Base-by-base conservation (phyloP, 192 early-diverging fungal species). In the Podila epigama region DNA sequence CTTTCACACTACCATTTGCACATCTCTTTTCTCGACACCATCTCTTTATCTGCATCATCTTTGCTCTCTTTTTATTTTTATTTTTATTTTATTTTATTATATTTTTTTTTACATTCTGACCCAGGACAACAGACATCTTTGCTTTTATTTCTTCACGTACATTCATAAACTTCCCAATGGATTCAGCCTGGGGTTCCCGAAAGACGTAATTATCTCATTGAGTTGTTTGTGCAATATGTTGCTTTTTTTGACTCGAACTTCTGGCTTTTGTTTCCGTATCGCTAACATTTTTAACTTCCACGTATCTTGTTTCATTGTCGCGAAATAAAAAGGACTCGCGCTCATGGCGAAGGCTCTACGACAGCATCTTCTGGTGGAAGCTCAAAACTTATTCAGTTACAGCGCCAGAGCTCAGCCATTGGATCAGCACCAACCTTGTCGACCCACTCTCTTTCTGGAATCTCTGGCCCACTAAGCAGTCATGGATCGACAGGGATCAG, bases 351-450 rank as follows among this genome's bases (percentile, higher is more conserved):
- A n/a, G n/a, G n/a, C 6, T 41, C 55, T 15, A n/a, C 55, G 16
- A 34, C 55, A 20, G 18, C 13, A 32, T 35, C 55, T 34, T 34
- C 42, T n/a, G 15, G 27, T 27, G 66, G 66, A 15, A 33, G 44
- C 50, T 77, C 73, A 32, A 77, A 77, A 34, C 61, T 77, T 10
- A 60, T 77, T 31, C 73, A 77, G n/a, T 28, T 77, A 44, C 73
- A 77, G 37, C 53, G 73, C 29, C 73, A 68, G 25, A 68, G 37
- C 51, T 68, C 60, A n/a, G 37, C 66, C 18, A 40, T 54, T 22
- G 33, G 54, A 4, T 28, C 58, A 0, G 60, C 15, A 5, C 41
- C 41, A 4, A 34, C 57, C 2, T 37, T 51, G 0, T 31, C 33
- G 12, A 12, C 42, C 59, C 48, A 22, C 44, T 34, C 66, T 9